phyloP scores from a whole-genome alignment of 805 yeast genomes.

The Kurtzmaniella fragi region DNA sequence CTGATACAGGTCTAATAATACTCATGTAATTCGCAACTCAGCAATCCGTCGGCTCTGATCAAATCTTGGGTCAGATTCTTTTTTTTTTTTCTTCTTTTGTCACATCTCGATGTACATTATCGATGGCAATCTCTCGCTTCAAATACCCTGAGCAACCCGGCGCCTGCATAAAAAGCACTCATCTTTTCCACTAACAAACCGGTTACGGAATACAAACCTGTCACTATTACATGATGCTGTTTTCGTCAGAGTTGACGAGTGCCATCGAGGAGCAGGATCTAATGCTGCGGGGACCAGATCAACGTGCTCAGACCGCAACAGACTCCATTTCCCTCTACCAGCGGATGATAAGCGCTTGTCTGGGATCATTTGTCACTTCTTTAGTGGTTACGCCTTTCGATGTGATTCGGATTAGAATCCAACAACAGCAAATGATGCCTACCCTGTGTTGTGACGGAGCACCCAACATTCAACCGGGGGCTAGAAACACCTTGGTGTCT shows the following conservation, averaged over 20 bases:
- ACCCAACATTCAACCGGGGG: conserved; percentile 11
- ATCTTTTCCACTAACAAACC: no score
- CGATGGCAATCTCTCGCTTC: no score
- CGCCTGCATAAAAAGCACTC: no score
- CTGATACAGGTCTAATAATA: no score
- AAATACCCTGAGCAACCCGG: no score
- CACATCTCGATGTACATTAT: no score
- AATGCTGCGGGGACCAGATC: conserved; percentile 4
- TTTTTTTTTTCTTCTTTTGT: no score
- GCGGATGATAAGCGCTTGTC: conserved; percentile 73
- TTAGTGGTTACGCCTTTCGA: conserved; percentile 76
- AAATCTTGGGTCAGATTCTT: no score
- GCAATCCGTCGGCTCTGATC: no score
- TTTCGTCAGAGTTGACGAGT: conserved; percentile 37
- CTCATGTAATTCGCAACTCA: no score
- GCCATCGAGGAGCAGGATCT: conserved; percentile 30
- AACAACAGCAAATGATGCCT: conserved; percentile 65
- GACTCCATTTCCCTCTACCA: conserved; percentile 46
- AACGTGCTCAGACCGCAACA: background rate
- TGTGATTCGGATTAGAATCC: conserved; percentile 70
- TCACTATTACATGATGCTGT: conserved; percentile 20
- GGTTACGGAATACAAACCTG: no score
- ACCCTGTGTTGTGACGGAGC: conserved; percentile 12
- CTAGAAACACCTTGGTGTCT: background rate
- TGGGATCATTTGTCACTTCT: conserved; percentile 71